Conservation (phyloP, 2,329 filamentous ascomycete genomes). For the Fusarium euwallaceae region DNA sequence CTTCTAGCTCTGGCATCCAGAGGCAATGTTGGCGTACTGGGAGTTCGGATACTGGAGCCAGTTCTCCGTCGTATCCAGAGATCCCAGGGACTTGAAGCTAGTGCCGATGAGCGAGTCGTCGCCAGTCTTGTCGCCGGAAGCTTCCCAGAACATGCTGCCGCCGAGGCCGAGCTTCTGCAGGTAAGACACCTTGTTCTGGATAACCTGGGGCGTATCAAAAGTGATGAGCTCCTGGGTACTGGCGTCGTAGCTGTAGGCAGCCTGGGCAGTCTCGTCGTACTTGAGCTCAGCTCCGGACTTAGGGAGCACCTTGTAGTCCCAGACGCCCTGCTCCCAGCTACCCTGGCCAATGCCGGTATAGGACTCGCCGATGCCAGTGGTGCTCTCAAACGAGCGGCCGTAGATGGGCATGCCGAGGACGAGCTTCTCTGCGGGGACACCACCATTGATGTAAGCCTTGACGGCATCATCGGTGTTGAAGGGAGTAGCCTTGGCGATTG, state of each 20-base stretch:
- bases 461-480: constrained; percentile 29
- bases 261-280: constrained; percentile 25
- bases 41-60: constrained; percentile 51
- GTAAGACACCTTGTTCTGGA: constrained; percentile 29
- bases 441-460: constrained; percentile 22
- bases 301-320: constrained; percentile 36
- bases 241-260: constrained; percentile 37
- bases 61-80: constrained; percentile 26
- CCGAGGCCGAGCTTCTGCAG: constrained; percentile 23
- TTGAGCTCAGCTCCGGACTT: constrained; percentile 25
- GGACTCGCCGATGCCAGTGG: constrained; percentile 25
- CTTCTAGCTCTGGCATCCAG: constrained; percentile 13
- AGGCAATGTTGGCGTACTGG: constrained; percentile 66
- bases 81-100: constrained; percentile 18
- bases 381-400: constrained; percentile 34
- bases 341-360: constrained; percentile 28
- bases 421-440: constrained; percentile 25
- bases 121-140: constrained; percentile 30
- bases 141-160: constrained; percentile 40
- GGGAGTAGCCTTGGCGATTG: background rate
- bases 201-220: constrained; percentile 23
- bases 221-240: constrained; percentile 30
- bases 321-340: constrained; percentile 31
- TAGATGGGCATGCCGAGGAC: constrained; percentile 37
- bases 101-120: constrained; percentile 29